Evolutionary conservation across 2,329 filamentous ascomycete genomes (phyloP).

Genomic region (Beauveria sp.): DNA sequence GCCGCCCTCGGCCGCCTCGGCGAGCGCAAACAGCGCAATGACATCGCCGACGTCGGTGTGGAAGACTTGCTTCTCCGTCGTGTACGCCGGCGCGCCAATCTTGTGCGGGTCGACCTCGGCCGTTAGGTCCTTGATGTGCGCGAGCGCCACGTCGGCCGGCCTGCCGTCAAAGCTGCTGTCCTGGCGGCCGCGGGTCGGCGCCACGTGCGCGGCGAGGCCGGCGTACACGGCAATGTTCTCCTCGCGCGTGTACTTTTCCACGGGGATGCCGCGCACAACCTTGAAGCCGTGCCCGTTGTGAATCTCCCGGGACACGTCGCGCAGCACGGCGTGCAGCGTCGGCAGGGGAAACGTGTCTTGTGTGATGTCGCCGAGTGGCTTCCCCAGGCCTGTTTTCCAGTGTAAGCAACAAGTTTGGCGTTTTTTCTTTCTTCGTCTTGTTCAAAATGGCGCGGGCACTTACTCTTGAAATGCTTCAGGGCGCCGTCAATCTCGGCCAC

Average conservation of each 20-base stretch:
- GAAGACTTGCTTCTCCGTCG: constrained; percentile 54
- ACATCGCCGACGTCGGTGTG: constrained; percentile 56
- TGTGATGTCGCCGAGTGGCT: constrained; percentile 34
- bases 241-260: constrained; percentile 43
- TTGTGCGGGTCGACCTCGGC: constrained; percentile 20
- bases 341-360: constrained; percentile 49
- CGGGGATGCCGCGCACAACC: constrained; percentile 50
- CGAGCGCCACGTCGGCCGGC: constrained; percentile 44
- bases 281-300: constrained; percentile 54
- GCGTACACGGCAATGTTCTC: constrained; percentile 54
- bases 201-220: constrained; percentile 53
- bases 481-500: constrained; percentile 41
- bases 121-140: constrained; percentile 56
- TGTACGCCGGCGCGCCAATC: constrained; percentile 53
- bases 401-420: neutral
- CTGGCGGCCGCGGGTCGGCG: constrained; percentile 43
- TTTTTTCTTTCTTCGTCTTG: neutral
- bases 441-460: neutral
- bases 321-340: constrained; percentile 40
- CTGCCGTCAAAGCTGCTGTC: constrained; percentile 37
- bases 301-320: constrained; percentile 44
- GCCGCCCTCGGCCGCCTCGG: constrained; percentile 45
- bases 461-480: constrained; percentile 35
- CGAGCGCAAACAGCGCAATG: constrained; percentile 49
- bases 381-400: constrained; percentile 16